Evolutionary conservation across 2,329 filamentous ascomycete species (phyloP).

Genomic region (Talaromyces sp.): DNA sequence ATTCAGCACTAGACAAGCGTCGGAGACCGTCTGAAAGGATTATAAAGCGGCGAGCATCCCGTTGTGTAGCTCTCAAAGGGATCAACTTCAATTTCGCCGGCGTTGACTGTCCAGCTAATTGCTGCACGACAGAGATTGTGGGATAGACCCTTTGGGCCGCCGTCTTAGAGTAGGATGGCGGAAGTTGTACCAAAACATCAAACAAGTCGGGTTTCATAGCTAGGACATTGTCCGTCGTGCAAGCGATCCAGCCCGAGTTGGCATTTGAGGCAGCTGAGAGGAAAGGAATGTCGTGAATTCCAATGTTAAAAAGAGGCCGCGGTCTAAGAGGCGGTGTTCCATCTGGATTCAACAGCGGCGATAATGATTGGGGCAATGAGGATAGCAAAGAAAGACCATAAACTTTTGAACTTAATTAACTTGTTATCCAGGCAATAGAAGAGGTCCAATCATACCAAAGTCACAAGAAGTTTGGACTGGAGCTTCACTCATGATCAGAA

Average conservation of each 20-base stretch:
- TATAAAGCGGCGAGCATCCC: slow-evolving; percentile 76
- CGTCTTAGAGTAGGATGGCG: slow-evolving; percentile 52
- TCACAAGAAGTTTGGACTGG: slow-evolving; percentile 83
- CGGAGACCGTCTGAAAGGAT: slow-evolving; percentile 59
- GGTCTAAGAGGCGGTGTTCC: slow-evolving; percentile 59
- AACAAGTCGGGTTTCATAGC: slow-evolving; percentile 80
- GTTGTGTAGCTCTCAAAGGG: slow-evolving; percentile 73
- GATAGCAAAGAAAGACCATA: slow-evolving; percentile 92
- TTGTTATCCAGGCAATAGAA: slow-evolving; percentile 4
- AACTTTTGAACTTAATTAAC: slow-evolving; percentile 48
- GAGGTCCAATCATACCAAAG: slow-evolving; percentile 58
- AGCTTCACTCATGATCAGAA: slow-evolving; percentile 77
- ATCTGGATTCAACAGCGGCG: slow-evolving; percentile 60
- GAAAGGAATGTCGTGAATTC: slow-evolving; percentile 84
- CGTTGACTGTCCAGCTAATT: slow-evolving; percentile 49
- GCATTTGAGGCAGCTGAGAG: slow-evolving; percentile 51
- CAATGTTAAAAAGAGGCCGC: slow-evolving; percentile 83
- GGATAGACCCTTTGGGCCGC: slow-evolving; percentile 66
- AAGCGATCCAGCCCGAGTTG: slow-evolving; percentile 76
- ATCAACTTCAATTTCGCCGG: slow-evolving; percentile 22
- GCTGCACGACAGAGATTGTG: slow-evolving; percentile 57
- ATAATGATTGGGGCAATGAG: slow-evolving; percentile 71
- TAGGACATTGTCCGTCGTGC: slow-evolving; percentile 91
- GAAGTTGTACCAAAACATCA: slow-evolving; percentile 82
- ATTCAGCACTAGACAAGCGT: slow-evolving; percentile 24